Evolutionary conservation across 108 stramenopile species (phyloP).

Genomic region (Discostella pseudostelligera): DNA sequence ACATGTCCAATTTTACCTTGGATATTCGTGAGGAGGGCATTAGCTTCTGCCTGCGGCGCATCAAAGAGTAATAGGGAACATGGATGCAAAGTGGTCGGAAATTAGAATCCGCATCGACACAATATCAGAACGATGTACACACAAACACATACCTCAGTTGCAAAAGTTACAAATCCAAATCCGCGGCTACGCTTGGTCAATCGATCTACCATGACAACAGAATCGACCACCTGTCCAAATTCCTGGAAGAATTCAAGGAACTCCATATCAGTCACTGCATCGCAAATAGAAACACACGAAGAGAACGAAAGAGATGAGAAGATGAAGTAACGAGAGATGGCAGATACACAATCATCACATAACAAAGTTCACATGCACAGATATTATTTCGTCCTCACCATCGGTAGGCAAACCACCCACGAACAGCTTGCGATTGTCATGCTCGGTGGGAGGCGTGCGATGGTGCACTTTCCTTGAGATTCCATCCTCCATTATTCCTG

Average conservation of each 20-base stretch:
- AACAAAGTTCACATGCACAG: no score
- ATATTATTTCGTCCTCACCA: slow-evolving; percentile 40
- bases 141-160: slow-evolving; percentile 41
- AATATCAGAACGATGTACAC: no score
- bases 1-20: slow-evolving; percentile 43
- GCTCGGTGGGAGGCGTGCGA: slow-evolving; percentile 25
- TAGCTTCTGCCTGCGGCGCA: slow-evolving; percentile 16
- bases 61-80: neutral
- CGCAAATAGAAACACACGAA: neutral
- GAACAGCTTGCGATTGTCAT: slow-evolving; percentile 67
- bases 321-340: neutral
- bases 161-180: slow-evolving; percentile 90
- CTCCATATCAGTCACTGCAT: slow-evolving; percentile 54
- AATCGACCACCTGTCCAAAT: slow-evolving; percentile 69
- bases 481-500: no score
- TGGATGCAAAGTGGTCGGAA: no score
- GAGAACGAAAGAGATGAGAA: neutral
- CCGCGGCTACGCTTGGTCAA: slow-evolving; percentile 72
- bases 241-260: slow-evolving; percentile 67
- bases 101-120: neutral
- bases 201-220: slow-evolving; percentile 78
- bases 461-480: neutral
- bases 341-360: no score
- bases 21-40: slow-evolving; percentile 18
- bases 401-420: slow-evolving; percentile 66